These are phyloP conservation scores for Didymella glomerata DNA, from an alignment of 2,329 filamentous ascomycete species.

Conservation along the genomic window DNA sequence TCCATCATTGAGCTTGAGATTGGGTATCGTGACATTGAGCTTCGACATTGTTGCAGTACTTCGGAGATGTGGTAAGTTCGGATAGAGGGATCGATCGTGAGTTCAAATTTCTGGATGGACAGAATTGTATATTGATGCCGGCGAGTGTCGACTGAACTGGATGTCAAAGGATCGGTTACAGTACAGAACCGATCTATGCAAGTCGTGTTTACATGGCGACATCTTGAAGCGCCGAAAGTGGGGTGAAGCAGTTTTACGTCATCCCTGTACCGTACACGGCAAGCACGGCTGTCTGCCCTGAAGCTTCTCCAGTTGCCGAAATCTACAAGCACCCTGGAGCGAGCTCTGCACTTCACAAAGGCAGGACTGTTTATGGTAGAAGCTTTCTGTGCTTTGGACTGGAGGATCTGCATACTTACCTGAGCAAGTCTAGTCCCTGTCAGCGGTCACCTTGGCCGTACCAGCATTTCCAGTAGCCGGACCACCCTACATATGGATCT, in stretches of 20 bases:
- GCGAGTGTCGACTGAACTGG: not conserved
- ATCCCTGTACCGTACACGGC: conserved; percentile 3
- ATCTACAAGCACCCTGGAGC: not conserved
- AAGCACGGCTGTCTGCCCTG: not conserved
- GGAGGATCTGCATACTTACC: not conserved
- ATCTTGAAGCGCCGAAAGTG: conserved; percentile 15
- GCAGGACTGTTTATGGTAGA: not conserved
- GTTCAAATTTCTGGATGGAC: not conserved
- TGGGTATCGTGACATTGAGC: conserved; percentile 61
- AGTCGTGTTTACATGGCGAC: conserved; percentile 23
- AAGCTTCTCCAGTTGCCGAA: not conserved
- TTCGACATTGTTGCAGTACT: conserved; percentile 48
- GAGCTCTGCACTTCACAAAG: not conserved
- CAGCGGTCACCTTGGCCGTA: not conserved
- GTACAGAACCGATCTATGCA: conserved; percentile 13
- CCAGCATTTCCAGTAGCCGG: not conserved
- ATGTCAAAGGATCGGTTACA: conserved; percentile 1
- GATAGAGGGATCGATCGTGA: not conserved
- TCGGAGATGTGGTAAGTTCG: not conserved
- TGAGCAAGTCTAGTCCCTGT: not conserved
- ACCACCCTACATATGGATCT: not conserved
- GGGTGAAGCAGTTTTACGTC: conserved; percentile 19
- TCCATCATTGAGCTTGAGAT: conserved; percentile 76
- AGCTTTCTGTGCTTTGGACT: not conserved
- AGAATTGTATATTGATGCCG: conserved; percentile 9